Base-by-base conservation (phyloP, 2,329 filamentous ascomycete genomes). In the Fusarium tupiense region DNA sequence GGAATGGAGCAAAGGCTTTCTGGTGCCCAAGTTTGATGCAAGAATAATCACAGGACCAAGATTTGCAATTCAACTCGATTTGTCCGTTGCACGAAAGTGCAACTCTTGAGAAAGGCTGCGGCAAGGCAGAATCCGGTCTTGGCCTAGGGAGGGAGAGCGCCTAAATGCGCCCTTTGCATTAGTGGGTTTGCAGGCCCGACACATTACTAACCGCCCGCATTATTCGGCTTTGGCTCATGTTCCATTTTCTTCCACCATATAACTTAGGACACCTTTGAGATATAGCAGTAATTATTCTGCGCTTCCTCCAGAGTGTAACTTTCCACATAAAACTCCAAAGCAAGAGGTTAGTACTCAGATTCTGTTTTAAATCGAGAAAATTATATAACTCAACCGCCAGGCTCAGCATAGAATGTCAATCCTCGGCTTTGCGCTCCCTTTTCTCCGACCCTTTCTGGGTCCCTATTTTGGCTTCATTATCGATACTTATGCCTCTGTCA, bases 271-370 rank as follows among this genome's bases (percentile, higher is more conserved):
- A 31, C 31, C 10, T 17, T 24, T 17, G 10, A 35, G 19, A 35
- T 24, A 24, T 58, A 5, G 6, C 9, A 19, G 9, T 33, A 17
- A 37, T 59, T 47, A 8, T 29, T 37, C 13, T 47, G 8, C 7
- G 7, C 19, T 13, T 14, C n/a, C 5, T 22, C 2, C 13, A 24
- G 12, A 52, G 22, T 22, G 2, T 17, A 12, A 1, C 2, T 26
- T 37, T 19, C 13, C 3, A 2, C 12, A 3, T 6, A 3, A 24
- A 14, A 10, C 24, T 2, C 9, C 5, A 24, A 14, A 59, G 31
- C 2, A 33, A n/a, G 26, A 14, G 6, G 31, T 37, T 3, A 33
- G n/a, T 26, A n/a, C 1, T 19, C 1, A n/a, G 7, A 22, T n/a
- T 56, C 26, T 37, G 14, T 12, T 19, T 8, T 13, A 2, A 19